Conservation (phyloP, 805 yeast species). For the Teunomyces pallodes region DNA sequence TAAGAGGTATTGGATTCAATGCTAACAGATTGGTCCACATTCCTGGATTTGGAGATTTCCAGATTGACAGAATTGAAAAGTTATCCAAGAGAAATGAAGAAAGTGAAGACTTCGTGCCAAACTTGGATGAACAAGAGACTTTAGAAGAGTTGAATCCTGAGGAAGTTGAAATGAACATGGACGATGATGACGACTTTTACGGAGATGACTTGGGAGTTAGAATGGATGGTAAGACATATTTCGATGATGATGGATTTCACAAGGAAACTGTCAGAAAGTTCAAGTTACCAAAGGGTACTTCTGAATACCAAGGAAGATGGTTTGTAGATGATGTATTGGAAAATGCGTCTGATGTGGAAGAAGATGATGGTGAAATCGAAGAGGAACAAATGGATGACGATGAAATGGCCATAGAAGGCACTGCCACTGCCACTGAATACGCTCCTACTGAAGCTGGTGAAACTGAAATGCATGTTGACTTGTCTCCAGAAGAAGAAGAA, state of each 20-base stretch:
- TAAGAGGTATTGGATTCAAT: constrained; percentile 82
- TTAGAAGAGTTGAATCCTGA: constrained; percentile 61
- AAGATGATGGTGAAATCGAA: constrained; percentile 39
- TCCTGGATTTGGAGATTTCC: constrained; percentile 89
- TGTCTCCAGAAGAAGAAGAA: constrained; percentile 79
- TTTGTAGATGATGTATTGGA: constrained; percentile 55
- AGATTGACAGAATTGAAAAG: constrained; percentile 64
- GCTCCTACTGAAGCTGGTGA: constrained; percentile 46
- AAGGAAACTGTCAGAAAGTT: constrained; percentile 23
- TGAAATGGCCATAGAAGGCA: constrained; percentile 22
- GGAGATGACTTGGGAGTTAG: constrained; percentile 43
- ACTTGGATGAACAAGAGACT: constrained; percentile 49
- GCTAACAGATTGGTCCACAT: constrained; percentile 78
- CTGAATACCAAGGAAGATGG: constrained; percentile 79
- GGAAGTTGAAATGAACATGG: constrained; percentile 44
- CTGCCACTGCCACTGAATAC: constrained; percentile 29
- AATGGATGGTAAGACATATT: constrained; percentile 56
- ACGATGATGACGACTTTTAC: constrained; percentile 24
- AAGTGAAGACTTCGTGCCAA: constrained; percentile 20
- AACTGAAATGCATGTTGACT: constrained; percentile 65
- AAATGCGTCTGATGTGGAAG: constrained; percentile 44
- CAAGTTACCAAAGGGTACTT: constrained; percentile 65
- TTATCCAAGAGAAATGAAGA: constrained; percentile 24
- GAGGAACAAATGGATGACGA: constrained; percentile 34
- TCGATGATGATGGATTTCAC: constrained; percentile 25